Percentiles rank a stretch among this genome's conserved stretches.
Evolutionary conservation across 768 basidiomycete species (phyloP).

Genomic region (Collybia sp.): DNA sequence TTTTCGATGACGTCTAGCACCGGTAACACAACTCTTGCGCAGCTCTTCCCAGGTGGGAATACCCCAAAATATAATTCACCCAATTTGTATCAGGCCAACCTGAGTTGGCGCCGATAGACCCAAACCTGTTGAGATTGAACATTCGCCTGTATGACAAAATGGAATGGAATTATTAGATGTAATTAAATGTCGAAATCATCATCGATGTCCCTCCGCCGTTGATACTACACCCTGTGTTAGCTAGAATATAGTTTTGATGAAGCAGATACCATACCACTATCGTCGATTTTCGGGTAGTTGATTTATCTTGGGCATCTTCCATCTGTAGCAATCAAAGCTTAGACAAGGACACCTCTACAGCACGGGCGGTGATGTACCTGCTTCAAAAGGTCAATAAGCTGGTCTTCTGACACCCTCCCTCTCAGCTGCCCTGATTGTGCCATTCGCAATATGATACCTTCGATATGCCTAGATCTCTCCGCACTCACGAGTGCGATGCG

Average conservation of each 20-base stretch:
- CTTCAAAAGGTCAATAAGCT: conserved; percentile 81
- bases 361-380: conserved; percentile 47
- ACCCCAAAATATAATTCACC: not conserved
- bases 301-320: conserved; percentile 47
- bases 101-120: not conserved
- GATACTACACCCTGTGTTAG: conserved; percentile 35
- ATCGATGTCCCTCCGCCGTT: conserved; percentile 61
- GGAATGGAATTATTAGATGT: too few relatives aligned
- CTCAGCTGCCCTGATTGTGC: conserved; percentile 79
- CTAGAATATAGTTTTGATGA: conserved; percentile 1
- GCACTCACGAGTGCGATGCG: conserved; percentile 86
- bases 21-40: not conserved
- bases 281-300: conserved; percentile 48
- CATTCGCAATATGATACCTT: conserved; percentile 74
- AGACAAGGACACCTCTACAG: conserved; percentile 15
- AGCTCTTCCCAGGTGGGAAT: not conserved
- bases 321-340: conserved; percentile 31
- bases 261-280: conserved; percentile 43
- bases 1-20: not conserved
- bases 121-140: too few relatives aligned
- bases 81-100: not conserved
- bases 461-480: conserved; percentile 75
- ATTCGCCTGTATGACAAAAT: too few relatives aligned
- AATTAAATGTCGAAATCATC: conserved; percentile 58
- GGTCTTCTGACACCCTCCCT: conserved; percentile 70